These are phyloP conservation scores for Amanita polypyramis DNA, from an alignment of 768 basidiomycete genomes.

Conservation along the genomic window DNA sequence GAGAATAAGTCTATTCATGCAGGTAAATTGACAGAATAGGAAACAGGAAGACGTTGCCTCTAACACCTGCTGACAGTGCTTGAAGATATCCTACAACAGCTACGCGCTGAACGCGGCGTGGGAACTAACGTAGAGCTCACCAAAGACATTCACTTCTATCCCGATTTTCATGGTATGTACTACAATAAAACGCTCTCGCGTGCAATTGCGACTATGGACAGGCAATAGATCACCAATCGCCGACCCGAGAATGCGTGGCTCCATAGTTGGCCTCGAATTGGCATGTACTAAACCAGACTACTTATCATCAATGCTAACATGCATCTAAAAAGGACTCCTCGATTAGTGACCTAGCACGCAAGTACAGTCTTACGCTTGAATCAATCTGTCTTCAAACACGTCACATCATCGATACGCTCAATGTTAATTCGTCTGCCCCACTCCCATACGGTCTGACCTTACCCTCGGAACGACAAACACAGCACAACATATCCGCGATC, in stretches of 20 bases:
- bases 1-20: constrained; percentile 48
- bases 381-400: constrained; percentile 90
- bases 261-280: constrained; percentile 79
- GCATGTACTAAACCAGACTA: constrained; percentile 23
- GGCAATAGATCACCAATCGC: constrained; percentile 96
- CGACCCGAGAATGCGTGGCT: constrained; percentile 90
- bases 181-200: background rate
- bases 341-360: constrained; percentile 74
- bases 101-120: constrained; percentile 42
- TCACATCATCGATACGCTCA: constrained; percentile 89
- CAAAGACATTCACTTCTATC: constrained; percentile 89
- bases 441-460: background rate
- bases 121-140: constrained; percentile 74
- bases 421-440: constrained; percentile 24
- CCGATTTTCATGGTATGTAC: constrained; percentile 76
- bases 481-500: constrained; percentile 73
- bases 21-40: constrained; percentile 24
- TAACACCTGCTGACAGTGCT: constrained; percentile 38
- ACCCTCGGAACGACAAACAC: constrained; percentile 22
- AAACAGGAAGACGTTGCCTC: background rate
- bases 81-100: constrained; percentile 58
- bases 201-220: constrained; percentile 18
- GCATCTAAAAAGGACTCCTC: constrained; percentile 42
- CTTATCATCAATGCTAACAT: background rate
- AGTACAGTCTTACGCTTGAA: constrained; percentile 86